A percentile compares a stretch with the other conserved stretches of the same genome.
phyloP scores from a whole-genome alignment of 352 stramenopile genomes.

The Pseudoperonospora humuli region DNA sequence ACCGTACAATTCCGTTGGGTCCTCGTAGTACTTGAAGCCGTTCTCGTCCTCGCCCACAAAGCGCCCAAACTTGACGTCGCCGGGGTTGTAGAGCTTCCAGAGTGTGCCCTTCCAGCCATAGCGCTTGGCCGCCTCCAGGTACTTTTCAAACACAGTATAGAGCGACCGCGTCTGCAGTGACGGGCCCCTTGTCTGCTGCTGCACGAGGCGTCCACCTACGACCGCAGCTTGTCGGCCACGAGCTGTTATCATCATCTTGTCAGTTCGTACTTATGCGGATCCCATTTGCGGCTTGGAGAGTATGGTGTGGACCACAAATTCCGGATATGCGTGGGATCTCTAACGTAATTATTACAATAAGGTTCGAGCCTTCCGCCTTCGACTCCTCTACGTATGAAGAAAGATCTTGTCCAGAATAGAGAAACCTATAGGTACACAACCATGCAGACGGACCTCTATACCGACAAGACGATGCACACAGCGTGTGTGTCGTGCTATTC shows the following conservation, averaged over 20 bases:
- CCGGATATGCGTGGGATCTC: too few relatives aligned
- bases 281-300: too few relatives aligned
- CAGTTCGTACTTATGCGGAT: too few relatives aligned
- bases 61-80: slow-evolving; percentile 84
- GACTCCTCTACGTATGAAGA: too few relatives aligned
- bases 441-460: too few relatives aligned
- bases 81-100: slow-evolving; percentile 86
- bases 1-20: slow-evolving; percentile 62
- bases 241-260: slow-evolving; percentile 21
- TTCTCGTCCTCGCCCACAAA: slow-evolving; percentile 76
- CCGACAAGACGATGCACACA: too few relatives aligned
- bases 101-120: slow-evolving; percentile 74
- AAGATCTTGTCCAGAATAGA: too few relatives aligned
- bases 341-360: too few relatives aligned
- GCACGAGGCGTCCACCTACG: slow-evolving; percentile 28
- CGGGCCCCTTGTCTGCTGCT: neutral
- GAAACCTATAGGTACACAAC: too few relatives aligned
- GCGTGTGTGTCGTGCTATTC: too few relatives aligned
- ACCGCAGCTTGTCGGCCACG: slow-evolving; percentile 26
- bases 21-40: slow-evolving; percentile 84
- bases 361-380: too few relatives aligned
- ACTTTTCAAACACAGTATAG: slow-evolving; percentile 78
- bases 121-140: slow-evolving; percentile 69
- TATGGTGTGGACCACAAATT: too few relatives aligned
- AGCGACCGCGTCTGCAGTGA: slow-evolving; percentile 55